These are phyloP conservation scores for Brassica napus DNA, from an alignment of 345 rosid species.

Conservation along the genomic window Da-Ae NC_063452.1:25728501-25729000, in stretches of 20 bases:
- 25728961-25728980: slow-evolving; percentile 70
- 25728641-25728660: slow-evolving; percentile 20
- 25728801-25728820: background rate
- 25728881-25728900: slow-evolving; percentile 16
- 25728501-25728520: too few species aligned
- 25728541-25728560: background rate
- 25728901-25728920: slow-evolving; percentile 10
- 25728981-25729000: slow-evolving; percentile 63
- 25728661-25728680: background rate
- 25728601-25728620: background rate
- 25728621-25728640: background rate
- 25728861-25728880: slow-evolving; percentile 4
- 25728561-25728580: background rate
- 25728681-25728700: background rate
- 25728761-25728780: background rate
- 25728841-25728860: slow-evolving; percentile 1
- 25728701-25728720: background rate
- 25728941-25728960: slow-evolving; percentile 42
- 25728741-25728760: background rate
- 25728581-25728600: background rate
- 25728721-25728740: slow-evolving; percentile 1
- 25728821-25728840: slow-evolving; percentile 19
- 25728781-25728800: background rate
- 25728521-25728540: too few species aligned
- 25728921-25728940: slow-evolving; percentile 23